phyloP scores from a whole-genome alignment of 2,329 filamentous ascomycete genomes.

The Seiridium unicorne region DNA sequence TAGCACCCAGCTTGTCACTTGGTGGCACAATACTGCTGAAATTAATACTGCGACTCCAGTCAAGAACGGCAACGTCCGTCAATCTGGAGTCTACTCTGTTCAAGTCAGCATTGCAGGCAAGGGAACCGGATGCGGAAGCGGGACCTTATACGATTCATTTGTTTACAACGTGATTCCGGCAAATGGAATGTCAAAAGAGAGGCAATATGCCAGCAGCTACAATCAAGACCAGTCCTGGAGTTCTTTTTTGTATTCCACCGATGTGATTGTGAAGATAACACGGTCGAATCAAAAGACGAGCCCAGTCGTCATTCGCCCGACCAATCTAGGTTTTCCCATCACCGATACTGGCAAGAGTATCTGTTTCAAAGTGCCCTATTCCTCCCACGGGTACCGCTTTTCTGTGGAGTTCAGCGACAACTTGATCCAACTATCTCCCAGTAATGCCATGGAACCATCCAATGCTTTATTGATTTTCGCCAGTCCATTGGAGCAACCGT shows the following conservation, averaged over 20 bases:
- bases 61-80: not conserved
- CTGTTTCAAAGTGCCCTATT: fast-evolving
- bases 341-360: not conserved
- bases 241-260: not conserved
- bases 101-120: not conserved
- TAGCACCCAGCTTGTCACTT: not conserved
- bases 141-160: not conserved
- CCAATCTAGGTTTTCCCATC: not conserved
- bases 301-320: not conserved
- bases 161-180: not conserved
- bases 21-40: not conserved
- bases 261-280: not conserved
- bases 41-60: not conserved
- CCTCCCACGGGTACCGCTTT: not conserved
- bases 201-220: not conserved
- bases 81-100: not conserved
- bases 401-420: not conserved
- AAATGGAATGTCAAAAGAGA: not conserved
- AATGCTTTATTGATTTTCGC: not conserved
- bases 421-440: not conserved
- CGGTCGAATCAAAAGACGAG: not conserved
- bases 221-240: not conserved
- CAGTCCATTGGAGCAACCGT: not conserved
- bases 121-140: not conserved
- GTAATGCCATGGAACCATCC: not conserved